Conservation (phyloP, 176 grass and related monocot species). For the Tillandsia leiboldiana region DNA sequence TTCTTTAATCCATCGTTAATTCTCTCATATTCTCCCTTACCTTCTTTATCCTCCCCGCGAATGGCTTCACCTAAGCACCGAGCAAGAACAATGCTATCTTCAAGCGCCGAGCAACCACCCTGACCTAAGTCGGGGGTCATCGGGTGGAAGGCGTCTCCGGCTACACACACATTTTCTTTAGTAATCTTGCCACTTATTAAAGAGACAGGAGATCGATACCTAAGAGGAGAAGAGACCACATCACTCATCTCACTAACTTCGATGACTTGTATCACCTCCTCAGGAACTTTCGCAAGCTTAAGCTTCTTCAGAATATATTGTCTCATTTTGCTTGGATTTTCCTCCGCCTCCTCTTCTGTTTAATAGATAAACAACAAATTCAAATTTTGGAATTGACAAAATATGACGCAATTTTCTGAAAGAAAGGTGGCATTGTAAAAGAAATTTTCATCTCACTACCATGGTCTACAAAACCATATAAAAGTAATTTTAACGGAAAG, state of each 20-base stretch:
- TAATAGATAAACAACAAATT: not conserved
- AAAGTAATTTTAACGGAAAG: too few species aligned
- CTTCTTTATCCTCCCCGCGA: not conserved
- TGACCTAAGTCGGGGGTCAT: constrained; percentile 82
- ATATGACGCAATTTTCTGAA: not conserved
- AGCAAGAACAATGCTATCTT: constrained; percentile 48
- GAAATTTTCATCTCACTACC: too few species aligned
- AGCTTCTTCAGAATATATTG: constrained; percentile 30
- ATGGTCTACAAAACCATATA: too few species aligned
- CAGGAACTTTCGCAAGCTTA: constrained; percentile 16
- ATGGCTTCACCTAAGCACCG: constrained; percentile 43
- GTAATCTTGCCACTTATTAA: constrained; percentile 27
- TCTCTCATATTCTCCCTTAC: not conserved
- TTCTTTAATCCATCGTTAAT: constrained; percentile 26
- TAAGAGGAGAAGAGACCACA: constrained; percentile 32
- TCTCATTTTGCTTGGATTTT: constrained; percentile 34
- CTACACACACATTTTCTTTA: constrained; percentile 51
- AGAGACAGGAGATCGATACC: constrained; percentile 43
- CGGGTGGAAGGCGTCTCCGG: constrained; percentile 73
- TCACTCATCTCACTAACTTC: constrained; percentile 44
- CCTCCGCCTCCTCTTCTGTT: constrained; percentile 21
- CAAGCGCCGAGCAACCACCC: constrained; percentile 57
- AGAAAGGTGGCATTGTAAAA: not conserved
- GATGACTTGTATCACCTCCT: constrained; percentile 25
- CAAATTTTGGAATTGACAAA: not conserved